phyloP scores from a whole-genome alignment of 2,329 filamentous ascomycete genomes.

The Cytospora paraplurivora region DNA sequence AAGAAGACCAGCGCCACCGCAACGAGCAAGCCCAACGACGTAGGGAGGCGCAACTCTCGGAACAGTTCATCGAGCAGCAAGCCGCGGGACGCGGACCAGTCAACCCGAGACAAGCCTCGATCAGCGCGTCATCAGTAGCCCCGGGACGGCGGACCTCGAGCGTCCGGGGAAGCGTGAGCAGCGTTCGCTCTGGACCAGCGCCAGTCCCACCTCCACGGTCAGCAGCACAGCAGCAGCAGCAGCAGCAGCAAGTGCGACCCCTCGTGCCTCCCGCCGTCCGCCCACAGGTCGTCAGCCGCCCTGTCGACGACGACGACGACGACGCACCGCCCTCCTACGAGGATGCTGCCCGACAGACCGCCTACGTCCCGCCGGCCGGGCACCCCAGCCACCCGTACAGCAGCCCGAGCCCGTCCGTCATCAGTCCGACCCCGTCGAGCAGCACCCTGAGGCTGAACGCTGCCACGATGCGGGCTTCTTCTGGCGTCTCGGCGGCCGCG shows the following conservation, averaged over 20 bases:
- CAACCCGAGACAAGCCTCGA: constrained; percentile 16
- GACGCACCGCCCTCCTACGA: constrained; percentile 62
- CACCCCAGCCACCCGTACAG: constrained; percentile 53
- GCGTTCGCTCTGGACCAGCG: constrained; percentile 14
- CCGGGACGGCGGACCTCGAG: constrained; percentile 32
- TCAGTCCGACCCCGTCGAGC: constrained; percentile 31
- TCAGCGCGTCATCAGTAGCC: constrained; percentile 13
- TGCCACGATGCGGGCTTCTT: too few relatives aligned
- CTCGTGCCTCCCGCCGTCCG: constrained; percentile 47
- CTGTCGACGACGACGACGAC: constrained; percentile 45
- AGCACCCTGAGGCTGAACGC: constrained; percentile 19
- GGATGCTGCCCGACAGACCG: constrained; percentile 54
- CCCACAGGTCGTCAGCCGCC: constrained; percentile 38
- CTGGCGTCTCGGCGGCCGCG: constrained; percentile 30
- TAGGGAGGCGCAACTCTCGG: constrained; percentile 68
- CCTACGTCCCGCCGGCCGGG: constrained; percentile 55
- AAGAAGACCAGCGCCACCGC: constrained; percentile 81
- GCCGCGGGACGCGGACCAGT: constrained; percentile 34
- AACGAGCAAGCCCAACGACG: constrained; percentile 60
- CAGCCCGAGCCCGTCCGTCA: constrained; percentile 34
- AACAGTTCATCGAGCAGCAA: constrained; percentile 70
- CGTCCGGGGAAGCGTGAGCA: constrained; percentile 16
- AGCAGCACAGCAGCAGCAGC: constrained; percentile 26
- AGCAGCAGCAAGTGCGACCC: constrained; percentile 45
- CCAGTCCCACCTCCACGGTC: constrained; percentile 14